These are phyloP conservation scores for Barnettozyma sucrosica DNA, from an alignment of 805 yeast species.

Conservation along the genomic window DNA sequence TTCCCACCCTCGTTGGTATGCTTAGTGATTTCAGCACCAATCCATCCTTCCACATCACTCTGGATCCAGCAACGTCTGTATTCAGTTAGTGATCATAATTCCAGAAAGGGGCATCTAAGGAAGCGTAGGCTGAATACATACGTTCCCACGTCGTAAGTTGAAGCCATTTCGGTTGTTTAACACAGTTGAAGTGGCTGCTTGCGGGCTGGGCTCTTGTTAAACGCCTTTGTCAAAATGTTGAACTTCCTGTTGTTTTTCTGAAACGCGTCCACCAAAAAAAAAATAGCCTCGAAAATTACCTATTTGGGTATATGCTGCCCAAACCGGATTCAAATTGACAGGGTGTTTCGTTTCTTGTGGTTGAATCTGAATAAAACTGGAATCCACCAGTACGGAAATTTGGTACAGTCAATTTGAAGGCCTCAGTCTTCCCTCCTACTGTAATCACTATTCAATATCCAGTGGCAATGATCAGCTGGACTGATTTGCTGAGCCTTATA, in stretches of 20 bases:
- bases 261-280: constrained; percentile 2
- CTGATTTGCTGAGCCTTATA: no score
- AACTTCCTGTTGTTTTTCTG: background rate
- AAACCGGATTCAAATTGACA: background rate
- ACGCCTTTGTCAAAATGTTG: background rate
- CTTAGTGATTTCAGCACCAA: constrained; percentile 57
- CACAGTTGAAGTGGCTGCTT: background rate
- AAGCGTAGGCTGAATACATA: constrained; percentile 25
- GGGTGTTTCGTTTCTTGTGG: no score
- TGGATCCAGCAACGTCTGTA: constrained; percentile 72
- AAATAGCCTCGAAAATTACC: constrained; percentile 4
- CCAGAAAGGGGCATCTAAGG: background rate
- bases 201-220: constrained; percentile 1
- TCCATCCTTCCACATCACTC: constrained; percentile 64
- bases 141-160: constrained; percentile 51
- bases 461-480: no score
- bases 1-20: constrained; percentile 38
- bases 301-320: background rate
- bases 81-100: constrained; percentile 24
- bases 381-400: no score
- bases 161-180: constrained; percentile 25
- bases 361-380: no score
- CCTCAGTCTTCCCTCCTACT: no score
- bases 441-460: no score
- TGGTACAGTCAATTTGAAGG: no score